Base-by-base conservation (phyloP, 2,329 filamentous ascomycete species). In the Aureobasidium sp. region DNA sequence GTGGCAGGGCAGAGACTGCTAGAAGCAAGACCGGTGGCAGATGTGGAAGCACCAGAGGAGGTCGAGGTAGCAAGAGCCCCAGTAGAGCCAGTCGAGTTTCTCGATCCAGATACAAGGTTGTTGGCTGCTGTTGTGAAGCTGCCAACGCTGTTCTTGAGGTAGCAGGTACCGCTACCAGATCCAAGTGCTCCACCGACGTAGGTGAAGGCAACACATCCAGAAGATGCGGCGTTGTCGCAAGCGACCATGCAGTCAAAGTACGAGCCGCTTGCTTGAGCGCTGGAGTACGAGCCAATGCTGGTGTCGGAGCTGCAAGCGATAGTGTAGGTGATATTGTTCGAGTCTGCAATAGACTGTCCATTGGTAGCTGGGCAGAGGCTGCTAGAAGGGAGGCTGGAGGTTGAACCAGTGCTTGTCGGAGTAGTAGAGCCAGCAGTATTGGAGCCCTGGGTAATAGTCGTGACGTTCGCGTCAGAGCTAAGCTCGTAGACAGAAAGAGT, bases 401-500 rank as follows among this genome's bases (percentile, higher is more conserved):
- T 27, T 9, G 52, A 32, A 37, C 34, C 58, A 8, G 62, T 63
- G 36, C 12, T 47, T 27, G 57, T 42, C 32, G 50, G 42, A 9
- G 60, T 17, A n/a, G 62, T 17, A n/a, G 62, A 34, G n/a, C 50
- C 62, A 58, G 64, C 42, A 6, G 59, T 60, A 17, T 55, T 62
- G 2, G 51, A 39, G 15, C 52, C 62, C 32, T 66, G 64, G 9
- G 44, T 50, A 32, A 66, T 66, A n/a, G 60, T 62, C 7, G 61
- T 48, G 37, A 66, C 56, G 23, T 44, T 29, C 17, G 64, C 59
- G 36, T 53, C 60, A 13, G 39, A 26, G 32, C 44, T 50, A 27
- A 67, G 61, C 8, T 65, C 51, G 55, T 72, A 73, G 5, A 72
- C 56, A 4, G 66, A 67, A n/a, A 72, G 63, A 20, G 66, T 62